phyloP scores from a whole-genome alignment of 1,284 basidiomycete genomes.

The Cystobasidiaceae sp. region DNA sequence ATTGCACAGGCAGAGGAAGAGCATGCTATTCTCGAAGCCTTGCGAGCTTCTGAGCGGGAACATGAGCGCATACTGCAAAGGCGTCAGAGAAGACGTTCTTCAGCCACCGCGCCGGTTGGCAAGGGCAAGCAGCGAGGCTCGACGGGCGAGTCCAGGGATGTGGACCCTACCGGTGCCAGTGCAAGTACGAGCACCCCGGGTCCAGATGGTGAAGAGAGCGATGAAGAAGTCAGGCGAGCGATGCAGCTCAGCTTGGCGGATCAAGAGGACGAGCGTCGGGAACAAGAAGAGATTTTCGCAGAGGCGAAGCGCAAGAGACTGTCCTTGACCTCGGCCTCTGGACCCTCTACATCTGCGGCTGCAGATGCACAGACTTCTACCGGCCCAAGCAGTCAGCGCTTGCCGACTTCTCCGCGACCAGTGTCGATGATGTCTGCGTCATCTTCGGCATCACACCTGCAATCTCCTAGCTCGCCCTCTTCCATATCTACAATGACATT shows the following conservation, averaged over 20 bases:
- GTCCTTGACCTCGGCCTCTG: no score
- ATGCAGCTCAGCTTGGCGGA: conserved; percentile 11
- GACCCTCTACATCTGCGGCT: neutral
- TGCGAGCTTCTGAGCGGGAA: conserved; percentile 10
- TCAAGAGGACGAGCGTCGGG: neutral
- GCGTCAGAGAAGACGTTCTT: no score
- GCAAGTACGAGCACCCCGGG: neutral
- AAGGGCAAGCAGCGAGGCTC: no score
- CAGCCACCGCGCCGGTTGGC: no score
- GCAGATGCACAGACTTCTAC: neutral
- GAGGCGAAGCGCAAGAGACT: neutral
- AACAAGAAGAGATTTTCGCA: neutral
- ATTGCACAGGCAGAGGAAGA: conserved; percentile 21
- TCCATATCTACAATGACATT: no score
- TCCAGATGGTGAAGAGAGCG: neutral
- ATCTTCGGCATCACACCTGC: no score
- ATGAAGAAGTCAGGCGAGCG: conserved; percentile 15
- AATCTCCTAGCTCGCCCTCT: no score
- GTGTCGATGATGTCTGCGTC: no score
- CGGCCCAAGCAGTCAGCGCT: no score
- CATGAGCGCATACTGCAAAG: no score
- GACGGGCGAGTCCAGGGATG: no score
- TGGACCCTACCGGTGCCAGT: no score
- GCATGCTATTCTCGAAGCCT: conserved; percentile 16
- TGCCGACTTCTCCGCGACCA: neutral